phyloP scores from a whole-genome alignment of 345 rosid species.

The Moringa oleifera region DNA sequence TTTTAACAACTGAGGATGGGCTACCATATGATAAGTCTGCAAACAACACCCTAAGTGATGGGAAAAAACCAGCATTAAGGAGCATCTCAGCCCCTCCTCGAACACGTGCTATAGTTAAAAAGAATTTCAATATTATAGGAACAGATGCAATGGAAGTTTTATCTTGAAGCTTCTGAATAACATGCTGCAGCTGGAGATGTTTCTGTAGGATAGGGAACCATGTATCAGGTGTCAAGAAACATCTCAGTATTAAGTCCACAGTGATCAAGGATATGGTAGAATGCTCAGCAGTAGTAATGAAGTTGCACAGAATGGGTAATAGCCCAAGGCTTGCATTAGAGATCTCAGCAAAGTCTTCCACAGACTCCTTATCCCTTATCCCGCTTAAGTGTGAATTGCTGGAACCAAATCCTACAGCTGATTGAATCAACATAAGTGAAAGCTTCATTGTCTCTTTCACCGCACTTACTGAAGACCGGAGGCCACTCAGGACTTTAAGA shows the following conservation, averaged over 20 bases:
- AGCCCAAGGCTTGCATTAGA: slow-evolving; percentile 60
- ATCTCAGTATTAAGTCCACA: slow-evolving; percentile 52
- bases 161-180: slow-evolving; percentile 63
- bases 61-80: slow-evolving; percentile 58
- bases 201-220: slow-evolving; percentile 80
- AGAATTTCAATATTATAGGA: slow-evolving; percentile 59
- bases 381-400: slow-evolving; percentile 22
- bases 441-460: slow-evolving; percentile 48
- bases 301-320: slow-evolving; percentile 69
- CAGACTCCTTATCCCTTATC: slow-evolving; percentile 31
- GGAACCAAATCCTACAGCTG: slow-evolving; percentile 38
- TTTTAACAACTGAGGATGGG: slow-evolving; percentile 30
- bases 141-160: slow-evolving; percentile 38
- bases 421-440: slow-evolving; percentile 56
- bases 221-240: slow-evolving; percentile 60
- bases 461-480: slow-evolving; percentile 36
- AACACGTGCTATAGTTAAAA: slow-evolving; percentile 68
- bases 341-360: slow-evolving; percentile 51
- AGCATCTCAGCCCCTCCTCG: slow-evolving; percentile 91
- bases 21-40: slow-evolving; percentile 38
- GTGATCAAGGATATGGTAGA: slow-evolving; percentile 55
- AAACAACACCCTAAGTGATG: slow-evolving; percentile 58
- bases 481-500: slow-evolving; percentile 53
- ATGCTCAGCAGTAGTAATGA: slow-evolving; percentile 46
- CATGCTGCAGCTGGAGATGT: slow-evolving; percentile 58